These are phyloP conservation scores for Magnolia sinica DNA, from an alignment of 164 flowering plant genomes.

Conservation along the genomic window DNA sequence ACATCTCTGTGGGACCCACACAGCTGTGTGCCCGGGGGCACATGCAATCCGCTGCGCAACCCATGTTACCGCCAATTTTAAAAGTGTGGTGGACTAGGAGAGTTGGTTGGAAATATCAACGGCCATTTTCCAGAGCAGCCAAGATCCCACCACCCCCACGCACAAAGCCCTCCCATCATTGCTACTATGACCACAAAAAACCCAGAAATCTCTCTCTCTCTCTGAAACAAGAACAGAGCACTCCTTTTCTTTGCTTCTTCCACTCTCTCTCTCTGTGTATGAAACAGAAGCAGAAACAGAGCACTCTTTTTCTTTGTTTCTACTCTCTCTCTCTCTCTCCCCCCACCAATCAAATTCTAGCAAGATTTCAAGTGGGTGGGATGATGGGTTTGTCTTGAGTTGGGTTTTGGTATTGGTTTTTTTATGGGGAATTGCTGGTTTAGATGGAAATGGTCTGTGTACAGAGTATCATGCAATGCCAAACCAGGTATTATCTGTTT, in stretches of 20 bases:
- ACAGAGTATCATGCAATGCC: constrained; percentile 2
- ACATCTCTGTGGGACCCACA: too few species aligned
- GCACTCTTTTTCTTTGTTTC: not conserved
- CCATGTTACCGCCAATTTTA: too few species aligned
- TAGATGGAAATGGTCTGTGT: constrained; percentile 37
- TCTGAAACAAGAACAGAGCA: too few species aligned
- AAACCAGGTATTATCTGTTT: constrained; percentile 24
- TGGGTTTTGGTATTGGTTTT: not conserved
- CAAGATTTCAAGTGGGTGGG: constrained; percentile 2
- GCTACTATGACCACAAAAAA: not conserved
- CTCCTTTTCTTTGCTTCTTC: too few species aligned
- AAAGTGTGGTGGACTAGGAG: too few species aligned
- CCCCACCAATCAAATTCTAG: not conserved
- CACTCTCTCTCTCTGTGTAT: too few species aligned
- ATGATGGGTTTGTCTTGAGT: constrained; percentile 1
- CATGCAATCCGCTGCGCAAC: too few species aligned
- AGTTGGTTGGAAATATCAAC: too few species aligned
- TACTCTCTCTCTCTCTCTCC: not conserved
- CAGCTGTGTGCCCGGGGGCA: too few species aligned
- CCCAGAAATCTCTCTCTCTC: not conserved
- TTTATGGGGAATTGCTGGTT: constrained; percentile 60
- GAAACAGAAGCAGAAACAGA: not conserved
- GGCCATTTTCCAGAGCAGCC: too few species aligned
- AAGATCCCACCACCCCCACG: not conserved
- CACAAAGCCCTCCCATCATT: not conserved